Conservation (phyloP, 139 green algal species). For the Chlamydomonas schloesseri region DNA sequence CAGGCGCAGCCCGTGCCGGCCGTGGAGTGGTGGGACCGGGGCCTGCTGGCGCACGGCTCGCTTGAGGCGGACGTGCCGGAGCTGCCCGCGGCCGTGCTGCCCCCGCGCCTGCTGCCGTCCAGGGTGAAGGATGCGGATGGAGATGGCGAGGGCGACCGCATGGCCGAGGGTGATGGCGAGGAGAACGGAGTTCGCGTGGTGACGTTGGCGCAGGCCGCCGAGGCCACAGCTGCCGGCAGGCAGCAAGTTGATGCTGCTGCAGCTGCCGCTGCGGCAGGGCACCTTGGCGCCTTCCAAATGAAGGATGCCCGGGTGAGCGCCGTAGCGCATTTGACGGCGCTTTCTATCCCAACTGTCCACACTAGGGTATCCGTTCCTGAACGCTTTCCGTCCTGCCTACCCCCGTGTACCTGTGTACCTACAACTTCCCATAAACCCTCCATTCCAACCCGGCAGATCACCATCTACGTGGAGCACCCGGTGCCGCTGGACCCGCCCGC, state of each 20-base stretch:
- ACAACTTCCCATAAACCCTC: too few species aligned
- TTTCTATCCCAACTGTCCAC: too few species aligned
- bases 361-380: too few species aligned
- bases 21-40: constrained; percentile 87
- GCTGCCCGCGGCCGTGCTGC: not conserved
- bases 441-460: too few species aligned
- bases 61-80: constrained; percentile 60
- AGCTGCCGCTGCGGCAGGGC: not conserved
- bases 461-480: constrained; percentile 86
- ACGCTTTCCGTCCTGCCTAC: too few species aligned
- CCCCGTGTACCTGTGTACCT: too few species aligned
- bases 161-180: not conserved
- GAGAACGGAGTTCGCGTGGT: not conserved
- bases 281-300: constrained; percentile 10
- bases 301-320: constrained; percentile 16
- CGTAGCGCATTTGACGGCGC: too few species aligned
- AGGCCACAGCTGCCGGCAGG: too few species aligned
- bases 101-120: not conserved
- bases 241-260: not conserved
- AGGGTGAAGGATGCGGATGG: not conserved
- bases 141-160: not conserved
- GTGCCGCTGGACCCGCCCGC: constrained; percentile 92
- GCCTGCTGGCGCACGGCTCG: constrained; percentile 68
- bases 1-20: constrained; percentile 66
- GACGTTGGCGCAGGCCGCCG: not conserved